Base-by-base conservation (phyloP, 805 yeast genomes). In the Yarrowia sp. region DNA sequence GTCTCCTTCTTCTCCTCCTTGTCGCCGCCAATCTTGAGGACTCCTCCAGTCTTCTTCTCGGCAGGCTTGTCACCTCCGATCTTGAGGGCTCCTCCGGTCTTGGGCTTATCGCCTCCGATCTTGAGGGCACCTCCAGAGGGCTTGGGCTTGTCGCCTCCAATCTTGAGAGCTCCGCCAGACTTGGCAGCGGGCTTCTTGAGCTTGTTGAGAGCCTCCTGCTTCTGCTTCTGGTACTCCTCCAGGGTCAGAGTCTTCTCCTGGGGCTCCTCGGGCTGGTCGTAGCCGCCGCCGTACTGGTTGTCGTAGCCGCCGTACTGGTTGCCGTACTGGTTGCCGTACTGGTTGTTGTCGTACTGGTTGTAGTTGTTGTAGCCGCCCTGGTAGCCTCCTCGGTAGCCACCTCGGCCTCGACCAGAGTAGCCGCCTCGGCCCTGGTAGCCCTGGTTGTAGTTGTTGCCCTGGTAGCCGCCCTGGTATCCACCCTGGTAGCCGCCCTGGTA, bases 161-260 rank as follows among this genome's bases (percentile, higher is more conserved):
- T 61, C 68, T 70, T 70, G 51, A 70, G 63, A 16, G 70, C 73
- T 62, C 68, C 78, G 22, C 48, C 64, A 44, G 36, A 21, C 54
- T 65, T 64, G 40, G 66, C 49, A 30, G 68, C 62, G 16, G 59
- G 61, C 36, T 49, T 48, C 22, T 65, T 65, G 58, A 28, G 68
- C 62, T 26, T 67, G 67, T 41, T 66, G 61, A 32, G 68, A 65
- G 49, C 52, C 38, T 30, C 61, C 48, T 44, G 66, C 66, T 69
- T 66, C 64, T 68, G 58, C 49, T 64, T 66, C 65, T 89, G 87
- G 78, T 85, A 90, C 69, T 90, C 96, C 63, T 91, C 96, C 71
- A 90, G 81, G 41, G 92, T 83, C 90, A 90, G 85, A 67, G 86
- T 87, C 71, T 79, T 80, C 66, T 71, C 74, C 66, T 74, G 75